Percentiles rank a stretch among this genome's conserved stretches.
Conservation (phyloP, 441 rosid species). For the Eutrema salsugineum region DNA sequence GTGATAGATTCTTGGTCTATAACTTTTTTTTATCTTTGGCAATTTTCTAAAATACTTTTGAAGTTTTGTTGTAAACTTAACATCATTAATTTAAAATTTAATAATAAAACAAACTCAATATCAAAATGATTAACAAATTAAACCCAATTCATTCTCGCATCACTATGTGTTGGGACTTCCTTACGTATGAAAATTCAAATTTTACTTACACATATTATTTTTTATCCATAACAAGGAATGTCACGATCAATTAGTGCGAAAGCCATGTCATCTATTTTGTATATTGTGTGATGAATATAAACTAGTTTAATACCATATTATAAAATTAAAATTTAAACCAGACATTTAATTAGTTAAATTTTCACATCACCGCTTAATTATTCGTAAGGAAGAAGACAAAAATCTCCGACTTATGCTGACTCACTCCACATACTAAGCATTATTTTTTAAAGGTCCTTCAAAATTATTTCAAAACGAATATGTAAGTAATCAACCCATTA, state of each 20-base stretch:
- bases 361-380: slow-evolving; percentile 16
- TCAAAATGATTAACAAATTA: too few relatives aligned
- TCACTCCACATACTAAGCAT: slow-evolving; percentile 5
- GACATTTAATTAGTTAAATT: background rate
- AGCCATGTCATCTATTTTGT: background rate
- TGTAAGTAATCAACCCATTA: background rate
- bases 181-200: background rate
- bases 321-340: background rate
- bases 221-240: background rate
- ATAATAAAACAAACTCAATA: too few relatives aligned
- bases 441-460: background rate
- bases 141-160: background rate
- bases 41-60: too few relatives aligned
- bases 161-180: background rate
- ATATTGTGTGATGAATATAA: background rate
- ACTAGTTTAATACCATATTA: background rate
- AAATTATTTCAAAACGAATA: background rate
- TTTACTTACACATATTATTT: background rate
- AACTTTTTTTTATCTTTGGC: too few relatives aligned
- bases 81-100: too few relatives aligned
- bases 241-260: background rate
- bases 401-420: slow-evolving; percentile 15
- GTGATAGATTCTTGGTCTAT: too few relatives aligned
- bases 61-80: too few relatives aligned
- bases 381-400: slow-evolving; percentile 9